phyloP scores from a whole-genome alignment of 768 basidiomycete species.

The Ramaria rubella region DNA sequence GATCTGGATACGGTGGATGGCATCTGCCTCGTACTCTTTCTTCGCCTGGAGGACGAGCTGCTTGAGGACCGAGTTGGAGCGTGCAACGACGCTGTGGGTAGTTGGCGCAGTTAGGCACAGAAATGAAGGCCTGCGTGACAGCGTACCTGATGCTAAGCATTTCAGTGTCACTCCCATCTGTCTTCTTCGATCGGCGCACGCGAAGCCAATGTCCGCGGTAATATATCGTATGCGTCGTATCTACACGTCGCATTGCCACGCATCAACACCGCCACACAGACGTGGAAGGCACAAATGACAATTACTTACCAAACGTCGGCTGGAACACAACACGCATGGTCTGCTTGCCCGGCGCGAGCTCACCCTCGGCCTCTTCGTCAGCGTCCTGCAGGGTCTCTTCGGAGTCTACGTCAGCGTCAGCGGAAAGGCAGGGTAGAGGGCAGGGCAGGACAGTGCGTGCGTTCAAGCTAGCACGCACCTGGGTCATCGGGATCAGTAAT shows the following conservation, averaged over 20 bases:
- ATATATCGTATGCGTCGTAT: constrained; percentile 85
- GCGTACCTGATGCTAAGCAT: constrained; percentile 67
- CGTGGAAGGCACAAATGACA: background rate
- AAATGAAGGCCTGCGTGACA: background rate
- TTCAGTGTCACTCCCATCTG: constrained; percentile 63
- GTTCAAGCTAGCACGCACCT: background rate
- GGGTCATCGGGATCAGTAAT: constrained; percentile 12
- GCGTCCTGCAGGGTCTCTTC: constrained; percentile 29
- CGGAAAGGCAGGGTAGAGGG: constrained; percentile 26
- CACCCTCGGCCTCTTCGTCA: constrained; percentile 37
- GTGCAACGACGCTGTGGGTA: constrained; percentile 62
- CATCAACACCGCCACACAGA: background rate
- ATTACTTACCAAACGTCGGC: constrained; percentile 48
- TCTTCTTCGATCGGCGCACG: constrained; percentile 62
- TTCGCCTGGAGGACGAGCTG: constrained; percentile 88
- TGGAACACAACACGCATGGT: constrained; percentile 84
- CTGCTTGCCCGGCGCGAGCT: constrained; percentile 44
- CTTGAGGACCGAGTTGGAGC: constrained; percentile 77
- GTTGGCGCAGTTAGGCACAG: background rate
- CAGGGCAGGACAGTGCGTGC: constrained; percentile 39
- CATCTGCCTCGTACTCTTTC: constrained; percentile 81
- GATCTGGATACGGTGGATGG: constrained; percentile 80
- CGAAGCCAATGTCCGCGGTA: constrained; percentile 82
- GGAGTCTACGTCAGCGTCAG: constrained; percentile 38
- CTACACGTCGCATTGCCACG: constrained; percentile 20